Base-by-base conservation (phyloP, 768 basidiomycete genomes). In the Leccinum subgranulosum region DNA sequence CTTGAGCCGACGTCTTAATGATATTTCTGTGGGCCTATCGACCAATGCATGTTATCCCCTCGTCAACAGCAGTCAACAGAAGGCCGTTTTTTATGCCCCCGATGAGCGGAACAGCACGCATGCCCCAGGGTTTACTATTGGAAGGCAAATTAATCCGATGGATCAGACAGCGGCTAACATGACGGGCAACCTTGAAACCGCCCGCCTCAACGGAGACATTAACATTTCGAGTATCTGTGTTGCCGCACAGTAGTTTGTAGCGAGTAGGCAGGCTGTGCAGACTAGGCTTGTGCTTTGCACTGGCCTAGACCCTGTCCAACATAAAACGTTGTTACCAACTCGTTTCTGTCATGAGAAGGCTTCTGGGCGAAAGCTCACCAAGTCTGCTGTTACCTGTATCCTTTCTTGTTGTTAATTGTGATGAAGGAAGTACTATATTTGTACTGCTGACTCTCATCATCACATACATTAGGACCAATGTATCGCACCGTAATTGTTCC, bases 341-440 rank as follows among this genome's bases (percentile, higher is more conserved):
- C 47, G 39, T 46, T 46, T n/a, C 47, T 53, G 53, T 45, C 36
- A 52, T 15, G 36, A 45, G 29, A 51, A 21, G 19, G 21, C 41
- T 41, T 45, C 55, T 27, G 3, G n/a, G 41, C 5, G 47, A 56
- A 52, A 59, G 58, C 63, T 60, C 57, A 61, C 63, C 55, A 51
- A 50, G 60, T 31, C 51, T 45, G 43, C 51, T 45, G 43, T 52
- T 57, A 59, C 29, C 60, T 57, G 56, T 63, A 68, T 66, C 69
- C 67, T 57, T 71, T 69, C 64, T 61, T 29, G 67, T 62, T 62
- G 58, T 64, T 69, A 69, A 72, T 73, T 70, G 64, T 64, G 65
- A 73, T 68, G 63, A 39, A 54, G 53, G 60, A 43, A 54, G 53
- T 60, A 49, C 67, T 53, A 72, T 51, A 73, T 71, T 71, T 69